Evolutionary conservation across 164 flowering plant genomes (phyloP).

Genomic region (Magnolia kwangsiensis): DNA sequence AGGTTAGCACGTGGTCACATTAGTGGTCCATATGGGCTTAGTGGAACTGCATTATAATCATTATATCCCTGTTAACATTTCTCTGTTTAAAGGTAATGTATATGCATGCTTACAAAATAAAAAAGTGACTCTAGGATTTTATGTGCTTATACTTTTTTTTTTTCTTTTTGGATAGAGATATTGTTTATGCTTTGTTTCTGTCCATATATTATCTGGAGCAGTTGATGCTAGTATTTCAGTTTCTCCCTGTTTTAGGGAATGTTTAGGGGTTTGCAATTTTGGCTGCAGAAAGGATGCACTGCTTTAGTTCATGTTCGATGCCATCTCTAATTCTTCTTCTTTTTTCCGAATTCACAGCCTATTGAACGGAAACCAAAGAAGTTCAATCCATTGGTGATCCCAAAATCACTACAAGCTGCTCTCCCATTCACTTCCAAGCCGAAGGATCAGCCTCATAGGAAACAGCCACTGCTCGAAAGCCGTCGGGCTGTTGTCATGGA

Average conservation of each 20-base stretch:
- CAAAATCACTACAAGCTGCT: slow-evolving; percentile 63
- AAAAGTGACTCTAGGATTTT: no score
- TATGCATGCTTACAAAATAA: no score
- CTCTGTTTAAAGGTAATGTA: no score
- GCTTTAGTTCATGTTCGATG: neutral
- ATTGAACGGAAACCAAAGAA: slow-evolving; percentile 82
- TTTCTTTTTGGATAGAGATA: neutral
- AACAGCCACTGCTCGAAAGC: slow-evolving; percentile 39
- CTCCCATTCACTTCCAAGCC: slow-evolving; percentile 93
- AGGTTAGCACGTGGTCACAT: no score
- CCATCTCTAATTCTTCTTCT: neutral
- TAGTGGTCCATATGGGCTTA: no score
- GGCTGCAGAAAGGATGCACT: neutral
- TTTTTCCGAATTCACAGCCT: slow-evolving; percentile 36
- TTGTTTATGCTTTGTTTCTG: neutral
- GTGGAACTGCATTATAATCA: no score
- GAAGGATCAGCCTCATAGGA: slow-evolving; percentile 44
- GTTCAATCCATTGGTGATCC: slow-evolving; percentile 84
- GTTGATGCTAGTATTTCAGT: neutral
- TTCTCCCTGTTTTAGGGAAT: neutral
- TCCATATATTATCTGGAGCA: neutral
- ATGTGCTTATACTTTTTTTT: no score
- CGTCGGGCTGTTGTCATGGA: slow-evolving; percentile 83
- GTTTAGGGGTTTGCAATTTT: neutral
- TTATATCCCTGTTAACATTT: no score